These are phyloP conservation scores for Oryza meridionalis DNA, from an alignment of 176 grass and related monocot genomes.

Conservation along the genomic window DNA sequence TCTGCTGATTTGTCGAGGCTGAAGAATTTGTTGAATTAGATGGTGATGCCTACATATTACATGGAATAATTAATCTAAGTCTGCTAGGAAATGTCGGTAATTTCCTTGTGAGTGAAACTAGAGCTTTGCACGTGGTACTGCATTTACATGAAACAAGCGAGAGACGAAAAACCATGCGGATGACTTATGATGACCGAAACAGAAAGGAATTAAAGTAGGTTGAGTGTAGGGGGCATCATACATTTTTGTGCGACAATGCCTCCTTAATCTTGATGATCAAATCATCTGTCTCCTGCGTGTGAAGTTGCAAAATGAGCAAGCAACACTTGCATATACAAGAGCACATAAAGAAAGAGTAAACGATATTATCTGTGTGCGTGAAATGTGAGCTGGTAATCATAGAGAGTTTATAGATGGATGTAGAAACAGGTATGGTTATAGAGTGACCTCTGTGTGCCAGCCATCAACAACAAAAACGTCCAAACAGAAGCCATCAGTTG, in stretches of 20 bases:
- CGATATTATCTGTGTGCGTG: background rate
- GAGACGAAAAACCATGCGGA: background rate
- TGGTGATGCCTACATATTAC: conserved; percentile 48
- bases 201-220: background rate
- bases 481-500: conserved; percentile 80
- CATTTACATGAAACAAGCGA: background rate
- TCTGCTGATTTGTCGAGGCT: conserved; percentile 30
- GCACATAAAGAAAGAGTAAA: background rate
- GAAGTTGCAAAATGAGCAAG: conserved; percentile 21
- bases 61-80: conserved; percentile 10
- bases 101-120: background rate
- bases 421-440: background rate
- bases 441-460: conserved; percentile 63
- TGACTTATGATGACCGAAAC: background rate
- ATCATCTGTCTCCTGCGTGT: conserved; percentile 66
- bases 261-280: conserved; percentile 61
- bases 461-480: conserved; percentile 87
- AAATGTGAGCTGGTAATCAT: conserved; percentile 1
- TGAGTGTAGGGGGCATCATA: conserved; percentile 33
- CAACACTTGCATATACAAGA: conserved; percentile 18
- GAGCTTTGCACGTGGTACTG: background rate
- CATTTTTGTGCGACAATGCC: conserved; percentile 54
- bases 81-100: conserved; percentile 1
- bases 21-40: conserved; percentile 61
- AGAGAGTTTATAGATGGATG: background rate